A percentile compares a stretch with the other conserved stretches of the same genome.
phyloP scores from a whole-genome alignment of 306 rosid species.

The Pueraria montana region DNA sequence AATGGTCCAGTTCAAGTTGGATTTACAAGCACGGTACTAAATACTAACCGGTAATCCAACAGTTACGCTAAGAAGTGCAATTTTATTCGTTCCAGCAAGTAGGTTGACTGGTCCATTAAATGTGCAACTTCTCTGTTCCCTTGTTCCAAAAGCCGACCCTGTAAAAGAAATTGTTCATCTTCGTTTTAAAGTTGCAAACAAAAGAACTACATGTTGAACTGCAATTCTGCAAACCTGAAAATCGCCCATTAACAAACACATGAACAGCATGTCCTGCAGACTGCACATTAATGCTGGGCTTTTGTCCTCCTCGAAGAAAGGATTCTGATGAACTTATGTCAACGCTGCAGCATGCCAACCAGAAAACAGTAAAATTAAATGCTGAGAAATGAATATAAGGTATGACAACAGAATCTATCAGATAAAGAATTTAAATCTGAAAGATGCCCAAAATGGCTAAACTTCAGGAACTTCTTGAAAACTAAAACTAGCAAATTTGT shows the following conservation, averaged over 20 bases:
- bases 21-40: constrained; percentile 46
- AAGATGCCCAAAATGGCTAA: neutral
- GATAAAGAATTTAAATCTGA: constrained; percentile 10
- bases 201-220: constrained; percentile 23
- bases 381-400: neutral
- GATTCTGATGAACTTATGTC: constrained; percentile 79
- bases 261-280: constrained; percentile 96
- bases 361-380: constrained; percentile 4
- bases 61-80: constrained; percentile 88
- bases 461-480: constrained; percentile 13
- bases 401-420: neutral
- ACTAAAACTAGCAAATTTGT: constrained; percentile 20
- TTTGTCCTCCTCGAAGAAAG: constrained; percentile 75
- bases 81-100: constrained; percentile 77
- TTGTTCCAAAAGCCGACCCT: constrained; percentile 93
- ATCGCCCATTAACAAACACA: constrained; percentile 83
- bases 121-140: constrained; percentile 76
- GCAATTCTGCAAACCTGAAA: constrained; percentile 67
- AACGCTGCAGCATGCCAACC: constrained; percentile 61
- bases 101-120: constrained; percentile 73
- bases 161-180: constrained; percentile 30
- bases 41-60: constrained; percentile 88
- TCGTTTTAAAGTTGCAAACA: constrained; percentile 25
- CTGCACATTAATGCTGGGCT: constrained; percentile 73
- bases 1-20: constrained; percentile 10